Base-by-base conservation (phyloP, 1,139 yeast species). In the Sugiyamaella novakii region DNA sequence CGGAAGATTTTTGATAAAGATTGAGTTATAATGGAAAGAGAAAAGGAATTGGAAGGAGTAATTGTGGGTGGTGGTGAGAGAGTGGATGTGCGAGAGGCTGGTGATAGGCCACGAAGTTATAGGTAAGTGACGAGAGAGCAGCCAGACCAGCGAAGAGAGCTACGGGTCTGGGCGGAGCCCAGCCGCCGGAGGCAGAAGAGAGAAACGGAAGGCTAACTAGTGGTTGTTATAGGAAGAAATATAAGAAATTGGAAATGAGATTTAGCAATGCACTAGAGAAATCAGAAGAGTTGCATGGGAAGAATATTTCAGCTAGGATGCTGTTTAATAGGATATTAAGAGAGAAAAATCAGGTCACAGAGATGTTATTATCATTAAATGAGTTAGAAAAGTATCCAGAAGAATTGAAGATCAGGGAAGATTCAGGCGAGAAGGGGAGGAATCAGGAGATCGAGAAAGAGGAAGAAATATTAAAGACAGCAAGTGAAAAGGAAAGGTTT, bases 331-430 rank as follows among this genome's bases (percentile, higher is more conserved):
- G 62, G 15, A 29, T 62, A 10, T 35, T 47, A 25, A 52, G 67
- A 8, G 64, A 63, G 35, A 60, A 58, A 31, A 53, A 54, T 24
- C 56, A 58, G 15, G 34, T 62, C 14, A 48, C 57, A 11, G 66
- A 61, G 39, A 46, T 58, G 15, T 48, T 62, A n/a, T 18, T 51
- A 25, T 52, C 49, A 7, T 39, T 62, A 25, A 57, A 60, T 29
- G 56, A 55, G 5, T 47, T 50, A n/a, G 49, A 30, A 10, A 29
- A 46, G 11, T 49, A 47, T 4, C 55, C 46, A 18, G 36, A 29
- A 12, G 21, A 27, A 6, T 27, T 11, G 18, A 29, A 22, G 29
- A 10, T 36, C 8, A 22, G 25, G 8, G 8, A 8, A 22, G 5
- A 22, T 22, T 22, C 25, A 22, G n/a, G n/a, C n/a, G n/a, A 22